These are phyloP conservation scores for Vigna unguiculata DNA, from an alignment of 306 rosid species.

Conservation along the genomic window DNA sequence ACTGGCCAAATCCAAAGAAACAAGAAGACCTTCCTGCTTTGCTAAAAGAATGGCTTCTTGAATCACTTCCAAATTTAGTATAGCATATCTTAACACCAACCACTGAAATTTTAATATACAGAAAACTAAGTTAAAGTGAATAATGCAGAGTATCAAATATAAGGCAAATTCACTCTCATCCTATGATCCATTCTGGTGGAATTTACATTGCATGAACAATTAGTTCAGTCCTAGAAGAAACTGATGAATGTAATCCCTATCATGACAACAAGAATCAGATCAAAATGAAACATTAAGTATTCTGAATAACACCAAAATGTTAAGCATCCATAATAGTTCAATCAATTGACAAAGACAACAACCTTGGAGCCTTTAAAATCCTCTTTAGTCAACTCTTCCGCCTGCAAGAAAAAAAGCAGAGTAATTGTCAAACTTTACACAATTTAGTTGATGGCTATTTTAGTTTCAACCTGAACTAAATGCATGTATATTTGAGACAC, in stretches of 20 bases:
- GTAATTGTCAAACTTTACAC: slow-evolving; percentile 18
- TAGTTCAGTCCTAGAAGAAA: slow-evolving; percentile 26
- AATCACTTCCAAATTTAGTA: slow-evolving; percentile 74
- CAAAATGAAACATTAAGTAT: no score
- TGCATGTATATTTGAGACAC: neutral
- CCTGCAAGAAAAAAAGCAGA: slow-evolving; percentile 52
- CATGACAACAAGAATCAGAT: neutral
- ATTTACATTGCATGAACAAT: neutral
- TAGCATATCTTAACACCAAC: slow-evolving; percentile 79
- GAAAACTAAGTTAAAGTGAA: slow-evolving; percentile 33
- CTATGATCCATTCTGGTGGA: slow-evolving; percentile 9
- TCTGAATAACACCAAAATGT: neutral
- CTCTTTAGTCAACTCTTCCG: slow-evolving; percentile 71
- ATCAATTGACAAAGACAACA: slow-evolving; percentile 30
- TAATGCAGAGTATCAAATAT: neutral
- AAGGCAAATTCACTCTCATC: slow-evolving; percentile 5
- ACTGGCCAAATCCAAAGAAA: slow-evolving; percentile 91
- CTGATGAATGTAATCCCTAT: neutral
- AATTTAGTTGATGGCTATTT: neutral
- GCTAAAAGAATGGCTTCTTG: slow-evolving; percentile 73
- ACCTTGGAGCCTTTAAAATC: slow-evolving; percentile 91
- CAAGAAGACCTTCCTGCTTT: slow-evolving; percentile 76
- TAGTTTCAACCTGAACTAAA: neutral
- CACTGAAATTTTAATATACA: slow-evolving; percentile 60
- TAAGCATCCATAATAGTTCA: neutral